phyloP scores from a whole-genome alignment of 805 yeast genomes.

The Ogataea chonburiensis region DNA sequence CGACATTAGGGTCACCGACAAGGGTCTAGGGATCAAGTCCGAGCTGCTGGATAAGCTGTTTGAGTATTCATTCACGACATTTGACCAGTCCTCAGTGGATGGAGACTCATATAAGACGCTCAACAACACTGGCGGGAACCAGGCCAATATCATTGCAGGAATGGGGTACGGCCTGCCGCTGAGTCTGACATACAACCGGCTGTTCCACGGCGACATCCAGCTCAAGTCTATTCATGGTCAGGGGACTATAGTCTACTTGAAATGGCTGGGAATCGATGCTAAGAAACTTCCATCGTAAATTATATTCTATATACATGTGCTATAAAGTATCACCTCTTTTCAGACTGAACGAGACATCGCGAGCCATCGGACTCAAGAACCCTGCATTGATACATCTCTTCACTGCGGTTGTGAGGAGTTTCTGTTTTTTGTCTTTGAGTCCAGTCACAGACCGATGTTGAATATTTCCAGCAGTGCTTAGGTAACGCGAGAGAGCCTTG shows the following conservation, averaged over 20 bases:
- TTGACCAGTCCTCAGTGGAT: constrained; percentile 41
- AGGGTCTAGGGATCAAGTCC: constrained; percentile 85
- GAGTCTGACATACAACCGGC: constrained; percentile 69
- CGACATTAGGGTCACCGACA: constrained; percentile 77
- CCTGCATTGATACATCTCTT: constrained; percentile 82
- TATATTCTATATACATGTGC: constrained; percentile 4
- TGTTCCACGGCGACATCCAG: constrained; percentile 68
- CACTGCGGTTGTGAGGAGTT: constrained; percentile 69
- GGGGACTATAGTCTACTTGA: constrained; percentile 77
- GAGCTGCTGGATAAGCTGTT: constrained; percentile 65
- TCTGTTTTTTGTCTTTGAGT: constrained; percentile 63
- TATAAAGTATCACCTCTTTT: constrained; percentile 32
- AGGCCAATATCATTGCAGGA: constrained; percentile 70
- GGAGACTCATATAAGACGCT: constrained; percentile 60
- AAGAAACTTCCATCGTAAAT: constrained; percentile 17
- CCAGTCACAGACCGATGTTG: constrained; percentile 72
- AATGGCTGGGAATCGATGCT: constrained; percentile 38
- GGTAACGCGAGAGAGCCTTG: constrained; percentile 58
- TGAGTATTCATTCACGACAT: constrained; percentile 85
- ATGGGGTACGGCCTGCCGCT: constrained; percentile 95
- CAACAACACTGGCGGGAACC: constrained; percentile 60
- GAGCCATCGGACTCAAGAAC: constrained; percentile 71
- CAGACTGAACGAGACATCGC: constrained; percentile 44
- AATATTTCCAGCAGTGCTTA: constrained; percentile 74
- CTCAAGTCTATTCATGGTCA: constrained; percentile 71